Evolutionary conservation across 2,329 filamentous ascomycete species (phyloP), one percentile per base, ranked within the genome.

Genomic region (Aureobasidium namibiae): DNA sequence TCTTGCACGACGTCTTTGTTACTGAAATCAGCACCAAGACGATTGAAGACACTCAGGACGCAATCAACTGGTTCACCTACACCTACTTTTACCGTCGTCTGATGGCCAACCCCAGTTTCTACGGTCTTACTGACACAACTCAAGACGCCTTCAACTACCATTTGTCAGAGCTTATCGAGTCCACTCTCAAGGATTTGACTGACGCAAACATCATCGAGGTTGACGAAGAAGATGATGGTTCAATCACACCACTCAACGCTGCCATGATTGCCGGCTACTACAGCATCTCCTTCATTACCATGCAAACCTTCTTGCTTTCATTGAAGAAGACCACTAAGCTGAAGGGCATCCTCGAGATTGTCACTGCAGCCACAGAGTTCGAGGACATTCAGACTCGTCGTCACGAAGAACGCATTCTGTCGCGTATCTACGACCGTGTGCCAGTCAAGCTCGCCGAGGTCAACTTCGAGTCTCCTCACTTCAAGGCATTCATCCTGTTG

Each of bases 211-310:
- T 99, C 64, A 91, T 99, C 65, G 92, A 97, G 67, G 83, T 96
- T 50, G 92, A 96, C 64, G 91, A 95, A 52, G 91, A 95, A 52
- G 92, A 79, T 4, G 78, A 97, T 69, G 92, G 95, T 67, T 86
- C 86, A 1, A 87, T 97, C 45, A 83, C 88, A 18, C 92, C 94
- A 14, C 83, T 96, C 67, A 97, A 99, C 72, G 89, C 92, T 2
- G 94, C 94, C 65, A 96, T 96, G 89, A 97, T 99, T 69, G 91
- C 90, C 10, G 91, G 94, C 1, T 97, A 99, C 80, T 99, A 99
- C 81, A 97, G 96, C 74, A 96, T 99, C 69, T 96, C 92, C 6
- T 97, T 96, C 76, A 89, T 96, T 72, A 99, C 94, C 2, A 99
- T 99, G 92, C 92, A 99, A 76, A 99, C 94, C 0, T 92, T 99